phyloP scores from a whole-genome alignment of 768 basidiomycete genomes.

The Serendipita sp. region DNA sequence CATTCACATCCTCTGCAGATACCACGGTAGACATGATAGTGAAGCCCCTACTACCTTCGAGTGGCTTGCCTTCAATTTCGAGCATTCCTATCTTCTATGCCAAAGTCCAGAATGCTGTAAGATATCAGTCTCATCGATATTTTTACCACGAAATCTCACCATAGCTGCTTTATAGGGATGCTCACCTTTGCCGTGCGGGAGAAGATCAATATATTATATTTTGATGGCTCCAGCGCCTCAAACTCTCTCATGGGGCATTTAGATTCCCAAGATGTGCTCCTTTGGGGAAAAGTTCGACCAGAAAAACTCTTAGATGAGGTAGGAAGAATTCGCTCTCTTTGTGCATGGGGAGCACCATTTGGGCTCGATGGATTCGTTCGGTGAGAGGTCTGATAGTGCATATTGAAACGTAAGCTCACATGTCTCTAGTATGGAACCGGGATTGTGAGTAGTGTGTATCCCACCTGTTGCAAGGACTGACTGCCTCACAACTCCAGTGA shows the following conservation, averaged over 20 bases:
- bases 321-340: constrained; percentile 24
- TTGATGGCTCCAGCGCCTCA: constrained; percentile 35
- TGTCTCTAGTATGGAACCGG: background rate
- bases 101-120: constrained; percentile 10
- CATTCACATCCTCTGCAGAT: background rate
- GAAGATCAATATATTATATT: constrained; percentile 30
- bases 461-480: background rate
- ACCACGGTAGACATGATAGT: constrained; percentile 18
- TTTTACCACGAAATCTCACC: background rate
- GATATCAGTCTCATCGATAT: background rate
- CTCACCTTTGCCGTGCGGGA: background rate
- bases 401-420: constrained; percentile 10
- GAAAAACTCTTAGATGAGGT: constrained; percentile 18
- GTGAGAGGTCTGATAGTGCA: constrained; percentile 13
- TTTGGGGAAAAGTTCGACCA: constrained; percentile 23
- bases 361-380: constrained; percentile 33
- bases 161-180: background rate
- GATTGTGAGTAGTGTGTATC: background rate
- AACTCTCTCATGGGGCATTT: constrained; percentile 27
- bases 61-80: constrained; percentile 24
- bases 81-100: constrained; percentile 27
- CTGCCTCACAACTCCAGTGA: background rate
- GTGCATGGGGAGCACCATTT: constrained; percentile 28
- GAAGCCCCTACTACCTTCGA: constrained; percentile 19
- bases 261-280: constrained; percentile 33